These are phyloP conservation scores for Mentha longifolia DNA, from an alignment of 257 asterid species.

Conservation along the genomic window DNA sequence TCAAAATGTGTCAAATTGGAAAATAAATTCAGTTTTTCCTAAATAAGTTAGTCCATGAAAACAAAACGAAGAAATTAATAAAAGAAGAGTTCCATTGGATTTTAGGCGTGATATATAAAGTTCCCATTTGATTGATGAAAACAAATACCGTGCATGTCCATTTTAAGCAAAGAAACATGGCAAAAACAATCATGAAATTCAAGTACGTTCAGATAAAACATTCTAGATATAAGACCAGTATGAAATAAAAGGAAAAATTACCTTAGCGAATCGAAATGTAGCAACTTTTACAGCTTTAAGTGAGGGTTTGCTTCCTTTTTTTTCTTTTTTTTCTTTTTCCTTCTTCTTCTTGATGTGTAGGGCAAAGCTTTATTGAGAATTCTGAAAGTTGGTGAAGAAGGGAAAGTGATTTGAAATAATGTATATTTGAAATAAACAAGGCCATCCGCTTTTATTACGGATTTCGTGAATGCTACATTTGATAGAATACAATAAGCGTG, in stretches of 20 bases:
- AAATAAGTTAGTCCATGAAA: no score
- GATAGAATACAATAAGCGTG: not conserved
- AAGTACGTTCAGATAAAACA: not conserved
- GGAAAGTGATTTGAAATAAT: not conserved
- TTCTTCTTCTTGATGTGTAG: not conserved
- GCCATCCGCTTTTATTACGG: not conserved
- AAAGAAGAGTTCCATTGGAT: no score
- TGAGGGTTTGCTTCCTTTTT: not conserved
- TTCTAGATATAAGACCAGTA: not conserved
- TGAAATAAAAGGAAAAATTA: not conserved
- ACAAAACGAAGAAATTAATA: no score
- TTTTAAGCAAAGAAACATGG: not conserved
- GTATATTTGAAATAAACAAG: not conserved
- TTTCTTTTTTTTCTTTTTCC: no score
- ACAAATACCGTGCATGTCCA: not conserved
- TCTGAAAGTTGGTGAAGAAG: constrained; percentile 14
- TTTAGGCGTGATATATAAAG: not conserved
- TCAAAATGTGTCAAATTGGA: no score
- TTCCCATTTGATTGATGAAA: not conserved
- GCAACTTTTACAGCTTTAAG: not conserved
- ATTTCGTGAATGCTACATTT: not conserved
- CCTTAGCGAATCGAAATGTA: constrained; percentile 1
- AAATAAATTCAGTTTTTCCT: no score
- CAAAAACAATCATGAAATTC: not conserved
- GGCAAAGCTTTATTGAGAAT: not conserved